phyloP scores from a whole-genome alignment of 306 rosid species.

The Medicago lupulina region DNA sequence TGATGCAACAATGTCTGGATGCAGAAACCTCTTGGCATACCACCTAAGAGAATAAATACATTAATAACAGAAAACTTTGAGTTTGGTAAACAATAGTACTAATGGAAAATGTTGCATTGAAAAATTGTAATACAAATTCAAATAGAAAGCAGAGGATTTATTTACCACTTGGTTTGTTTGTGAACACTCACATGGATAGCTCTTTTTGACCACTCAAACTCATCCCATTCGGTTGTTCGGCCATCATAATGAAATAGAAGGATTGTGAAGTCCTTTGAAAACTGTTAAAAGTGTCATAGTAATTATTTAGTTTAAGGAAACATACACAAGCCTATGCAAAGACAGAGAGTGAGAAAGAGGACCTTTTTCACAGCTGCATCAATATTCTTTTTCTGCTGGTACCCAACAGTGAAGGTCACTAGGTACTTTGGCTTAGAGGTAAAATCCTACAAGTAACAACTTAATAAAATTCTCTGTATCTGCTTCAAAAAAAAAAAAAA shows the following conservation, averaged over 20 bases:
- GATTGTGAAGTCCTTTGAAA: constrained; percentile 85
- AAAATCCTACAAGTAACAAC: constrained; percentile 71
- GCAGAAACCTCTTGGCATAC: constrained; percentile 93
- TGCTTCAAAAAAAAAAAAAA: no score
- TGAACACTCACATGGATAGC: constrained; percentile 91
- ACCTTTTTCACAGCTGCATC: constrained; percentile 96
- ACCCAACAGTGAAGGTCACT: constrained; percentile 92
- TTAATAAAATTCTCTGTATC: constrained; percentile 44
- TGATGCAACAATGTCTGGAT: constrained; percentile 90
- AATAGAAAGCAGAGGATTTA: constrained; percentile 5
- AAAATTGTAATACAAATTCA: constrained; percentile 4
- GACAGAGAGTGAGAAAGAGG: background rate
- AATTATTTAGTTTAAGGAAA: constrained; percentile 43
- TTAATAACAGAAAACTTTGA: background rate
- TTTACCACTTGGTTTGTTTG: constrained; percentile 96
- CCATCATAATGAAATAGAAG: constrained; percentile 98
- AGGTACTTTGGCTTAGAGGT: constrained; percentile 78
- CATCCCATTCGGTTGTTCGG: constrained; percentile 93
- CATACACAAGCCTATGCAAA: background rate
- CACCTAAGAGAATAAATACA: constrained; percentile 59
- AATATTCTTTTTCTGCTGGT: constrained; percentile 76
- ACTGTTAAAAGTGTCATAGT: constrained; percentile 60
- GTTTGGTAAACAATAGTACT: constrained; percentile 15
- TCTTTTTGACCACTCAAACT: constrained; percentile 88
- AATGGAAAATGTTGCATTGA: background rate